Evolutionary conservation across 116 monocot species (phyloP).

Genomic region (Cymodocea nodosa): DNA sequence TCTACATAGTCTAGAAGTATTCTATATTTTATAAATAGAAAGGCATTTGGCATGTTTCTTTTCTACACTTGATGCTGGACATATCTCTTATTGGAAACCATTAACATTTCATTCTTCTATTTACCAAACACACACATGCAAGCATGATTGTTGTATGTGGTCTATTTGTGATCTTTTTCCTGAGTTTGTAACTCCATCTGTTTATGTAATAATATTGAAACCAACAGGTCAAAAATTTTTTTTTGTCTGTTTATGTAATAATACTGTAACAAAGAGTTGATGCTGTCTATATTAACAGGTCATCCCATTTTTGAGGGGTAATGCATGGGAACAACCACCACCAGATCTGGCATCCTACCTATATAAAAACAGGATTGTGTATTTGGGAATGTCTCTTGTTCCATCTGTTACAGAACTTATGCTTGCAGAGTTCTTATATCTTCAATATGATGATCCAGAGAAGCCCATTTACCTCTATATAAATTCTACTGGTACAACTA

Average conservation of each 20-base stretch:
- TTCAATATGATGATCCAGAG: slow-evolving; percentile 71
- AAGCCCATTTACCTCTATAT: slow-evolving; percentile 89
- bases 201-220: not conserved
- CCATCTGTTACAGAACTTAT: slow-evolving; percentile 84
- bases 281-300: slow-evolving; percentile 32
- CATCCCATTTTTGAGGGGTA: slow-evolving; percentile 70
- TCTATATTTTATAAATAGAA: too few relatives aligned
- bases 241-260: too few relatives aligned
- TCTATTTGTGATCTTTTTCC: too few relatives aligned
- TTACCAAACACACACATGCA: too few relatives aligned
- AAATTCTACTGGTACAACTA: slow-evolving; percentile 88
- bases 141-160: too few relatives aligned
- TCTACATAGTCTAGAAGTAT: too few relatives aligned
- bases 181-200: not conserved
- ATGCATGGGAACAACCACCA: slow-evolving; percentile 82
- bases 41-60: too few relatives aligned
- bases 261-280: not conserved
- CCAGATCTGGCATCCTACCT: slow-evolving; percentile 87
- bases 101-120: too few relatives aligned
- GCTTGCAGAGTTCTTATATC: slow-evolving; percentile 79
- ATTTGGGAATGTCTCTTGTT: slow-evolving; percentile 84
- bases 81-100: too few relatives aligned
- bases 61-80: too few relatives aligned
- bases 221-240: not conserved
- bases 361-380: slow-evolving; percentile 86